Percentiles rank a stretch among this genome's conserved stretches.
phyloP scores from a whole-genome alignment of 345 rosid genomes.

The Aethionema arabicum region DNA sequence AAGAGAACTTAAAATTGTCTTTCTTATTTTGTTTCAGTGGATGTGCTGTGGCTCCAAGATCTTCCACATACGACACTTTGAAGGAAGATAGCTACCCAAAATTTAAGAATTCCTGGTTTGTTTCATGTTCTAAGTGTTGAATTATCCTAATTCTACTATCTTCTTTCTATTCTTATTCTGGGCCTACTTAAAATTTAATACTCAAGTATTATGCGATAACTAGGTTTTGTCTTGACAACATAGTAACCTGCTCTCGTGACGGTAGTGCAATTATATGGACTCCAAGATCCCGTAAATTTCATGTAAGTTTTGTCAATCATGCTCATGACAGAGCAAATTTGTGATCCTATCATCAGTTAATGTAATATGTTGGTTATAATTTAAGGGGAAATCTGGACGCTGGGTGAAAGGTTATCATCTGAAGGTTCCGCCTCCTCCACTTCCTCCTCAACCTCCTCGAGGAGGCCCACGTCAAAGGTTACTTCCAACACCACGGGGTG shows the following conservation, averaged over 20 bases:
- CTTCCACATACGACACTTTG: slow-evolving; percentile 59
- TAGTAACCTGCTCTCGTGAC: slow-evolving; percentile 98
- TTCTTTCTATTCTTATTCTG: slow-evolving; percentile 18
- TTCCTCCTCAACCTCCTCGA: slow-evolving; percentile 96
- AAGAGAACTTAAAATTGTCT: slow-evolving; percentile 7
- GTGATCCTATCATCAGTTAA: slow-evolving; percentile 13
- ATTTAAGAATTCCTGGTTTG: slow-evolving; percentile 89
- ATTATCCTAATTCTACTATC: slow-evolving; percentile 22
- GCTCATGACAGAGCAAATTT: slow-evolving; percentile 19
- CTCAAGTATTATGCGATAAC: slow-evolving; percentile 21
- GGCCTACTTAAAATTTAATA: slow-evolving; percentile 22
- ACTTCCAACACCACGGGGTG: slow-evolving; percentile 98
- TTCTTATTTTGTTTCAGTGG: slow-evolving; percentile 59
- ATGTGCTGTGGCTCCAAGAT: slow-evolving; percentile 80
- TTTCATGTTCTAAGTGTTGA: slow-evolving; percentile 13
- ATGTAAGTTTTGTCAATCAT: slow-evolving; percentile 54
- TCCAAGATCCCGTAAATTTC: slow-evolving; percentile 81
- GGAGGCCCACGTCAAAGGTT: slow-evolving; percentile 99
- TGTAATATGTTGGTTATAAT: slow-evolving; percentile 16
- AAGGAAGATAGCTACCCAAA: slow-evolving; percentile 91
- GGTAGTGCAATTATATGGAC: slow-evolving; percentile 99
- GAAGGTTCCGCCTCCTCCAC: slow-evolving; percentile 99
- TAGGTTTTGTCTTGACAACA: slow-evolving; percentile 96
- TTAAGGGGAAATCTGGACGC: slow-evolving; percentile 89
- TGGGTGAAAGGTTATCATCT: slow-evolving; percentile 90